A percentile compares a stretch with the other conserved stretches of the same genome.
These are phyloP conservation scores for Talaromyces sp. DNA, from an alignment of 2,329 filamentous ascomycete genomes.

Conservation along the genomic window DNA sequence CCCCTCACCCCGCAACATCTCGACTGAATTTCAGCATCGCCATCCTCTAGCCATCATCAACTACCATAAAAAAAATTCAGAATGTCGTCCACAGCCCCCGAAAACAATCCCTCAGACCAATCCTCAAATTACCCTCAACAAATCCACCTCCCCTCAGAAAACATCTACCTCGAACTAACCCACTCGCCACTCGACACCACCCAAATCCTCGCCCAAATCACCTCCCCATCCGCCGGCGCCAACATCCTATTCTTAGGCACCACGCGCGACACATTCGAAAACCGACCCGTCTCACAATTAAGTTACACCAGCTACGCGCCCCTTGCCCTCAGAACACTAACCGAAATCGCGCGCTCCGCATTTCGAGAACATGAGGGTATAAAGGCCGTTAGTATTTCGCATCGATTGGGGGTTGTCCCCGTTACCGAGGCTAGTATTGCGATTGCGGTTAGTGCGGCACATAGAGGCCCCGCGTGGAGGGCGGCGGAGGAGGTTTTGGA, in stretches of 20 bases:
- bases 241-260: slow-evolving; percentile 45
- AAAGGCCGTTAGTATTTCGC: slow-evolving; percentile 67
- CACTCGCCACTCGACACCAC: slow-evolving; percentile 36
- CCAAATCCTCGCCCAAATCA: slow-evolving; percentile 30
- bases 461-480: slow-evolving; percentile 78
- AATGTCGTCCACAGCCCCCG: slow-evolving; percentile 3
- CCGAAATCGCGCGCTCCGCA: slow-evolving; percentile 36
- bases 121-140: slow-evolving; percentile 38
- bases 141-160: slow-evolving; percentile 24
- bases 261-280: slow-evolving; percentile 41
- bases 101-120: slow-evolving; percentile 30
- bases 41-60: background rate
- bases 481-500: slow-evolving; percentile 88
- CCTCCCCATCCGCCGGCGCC: slow-evolving; percentile 40
- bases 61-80: background rate
- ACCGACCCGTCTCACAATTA: slow-evolving; percentile 39
- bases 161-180: slow-evolving; percentile 42
- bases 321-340: slow-evolving; percentile 38
- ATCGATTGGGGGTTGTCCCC: slow-evolving; percentile 78
- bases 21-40: background rate
- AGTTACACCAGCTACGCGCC: slow-evolving; percentile 42
- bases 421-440: slow-evolving; percentile 91
- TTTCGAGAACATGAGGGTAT: slow-evolving; percentile 59
- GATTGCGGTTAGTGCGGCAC: slow-evolving; percentile 77
- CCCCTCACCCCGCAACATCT: slow-evolving; percentile 8